Percentiles rank a stretch among this genome's conserved stretches.
phyloP scores from a whole-genome alignment of 169 alveolate species.

The Amoebophrya sp. region DNA sequence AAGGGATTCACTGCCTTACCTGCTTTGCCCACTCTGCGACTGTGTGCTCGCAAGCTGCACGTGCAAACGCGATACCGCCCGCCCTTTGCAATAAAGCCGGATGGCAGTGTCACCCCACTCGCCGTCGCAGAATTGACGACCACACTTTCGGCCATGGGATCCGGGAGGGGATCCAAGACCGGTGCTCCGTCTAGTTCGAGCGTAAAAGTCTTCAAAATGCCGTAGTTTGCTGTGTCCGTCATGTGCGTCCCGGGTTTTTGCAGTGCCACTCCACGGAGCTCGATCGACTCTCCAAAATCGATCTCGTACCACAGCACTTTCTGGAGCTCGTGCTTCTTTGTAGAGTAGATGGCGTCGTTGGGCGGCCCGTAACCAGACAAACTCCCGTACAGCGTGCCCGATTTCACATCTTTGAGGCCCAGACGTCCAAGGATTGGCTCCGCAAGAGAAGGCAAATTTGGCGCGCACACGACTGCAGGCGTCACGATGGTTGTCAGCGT shows the following conservation, averaged over 20 bases:
- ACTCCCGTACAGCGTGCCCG: neutral
- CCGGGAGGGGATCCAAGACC: neutral
- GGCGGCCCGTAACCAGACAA: neutral
- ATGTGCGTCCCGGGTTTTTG: constrained; percentile 2
- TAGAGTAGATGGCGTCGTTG: neutral
- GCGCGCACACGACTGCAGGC: neutral
- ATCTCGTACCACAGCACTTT: neutral
- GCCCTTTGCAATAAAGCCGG: neutral
- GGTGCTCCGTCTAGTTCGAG: neutral
- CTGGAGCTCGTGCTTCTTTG: neutral
- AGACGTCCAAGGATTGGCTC: neutral
- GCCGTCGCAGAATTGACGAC: neutral
- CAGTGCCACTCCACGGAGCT: neutral
- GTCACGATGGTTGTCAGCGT: constrained; percentile 1
- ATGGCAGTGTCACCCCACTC: neutral
- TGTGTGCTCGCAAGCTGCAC: neutral
- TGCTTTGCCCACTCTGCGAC: neutral
- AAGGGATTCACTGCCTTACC: neutral
- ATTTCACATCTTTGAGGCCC: neutral
- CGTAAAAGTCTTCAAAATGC: neutral
- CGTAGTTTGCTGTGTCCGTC: neutral
- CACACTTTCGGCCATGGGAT: neutral
- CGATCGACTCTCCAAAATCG: neutral
- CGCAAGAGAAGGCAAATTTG: neutral
- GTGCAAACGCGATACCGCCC: neutral